Conservation (phyloP, 441 rosid species). For the Euphorbia neoarborescens region DNA sequence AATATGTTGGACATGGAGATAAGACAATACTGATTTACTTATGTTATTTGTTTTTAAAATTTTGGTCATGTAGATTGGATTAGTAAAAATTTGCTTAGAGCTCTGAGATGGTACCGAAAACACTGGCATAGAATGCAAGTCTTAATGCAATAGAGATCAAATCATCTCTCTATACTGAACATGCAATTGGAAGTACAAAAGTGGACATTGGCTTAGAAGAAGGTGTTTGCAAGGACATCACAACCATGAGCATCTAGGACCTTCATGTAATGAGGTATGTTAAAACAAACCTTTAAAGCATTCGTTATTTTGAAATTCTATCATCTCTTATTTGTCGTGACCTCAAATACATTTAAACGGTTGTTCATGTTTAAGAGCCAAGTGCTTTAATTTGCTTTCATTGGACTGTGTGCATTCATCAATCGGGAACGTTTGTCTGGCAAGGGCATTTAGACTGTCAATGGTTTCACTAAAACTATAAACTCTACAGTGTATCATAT, state of each 20-base stretch:
- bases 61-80: constrained; percentile 66
- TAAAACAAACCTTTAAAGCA: background rate
- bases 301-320: background rate
- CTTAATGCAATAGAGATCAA: constrained; percentile 94
- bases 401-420: background rate
- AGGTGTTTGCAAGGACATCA: constrained; percentile 72
- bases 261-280: constrained; percentile 77
- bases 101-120: constrained; percentile 96
- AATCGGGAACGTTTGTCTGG: background rate
- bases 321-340: background rate
- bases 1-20: background rate
- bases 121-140: constrained; percentile 94
- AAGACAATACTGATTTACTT: background rate
- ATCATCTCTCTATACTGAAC: constrained; percentile 83
- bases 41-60: background rate
- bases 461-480: background rate
- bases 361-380: background rate
- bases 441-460: too few species aligned
- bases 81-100: constrained; percentile 97
- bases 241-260: constrained; percentile 73
- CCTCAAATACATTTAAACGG: background rate
- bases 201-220: constrained; percentile 85
- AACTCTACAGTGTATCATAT: too few species aligned
- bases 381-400: background rate
- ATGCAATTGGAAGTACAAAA: constrained; percentile 79